Conservation (phyloP, 306 rosid species). For the Vigna unguiculata region DNA sequence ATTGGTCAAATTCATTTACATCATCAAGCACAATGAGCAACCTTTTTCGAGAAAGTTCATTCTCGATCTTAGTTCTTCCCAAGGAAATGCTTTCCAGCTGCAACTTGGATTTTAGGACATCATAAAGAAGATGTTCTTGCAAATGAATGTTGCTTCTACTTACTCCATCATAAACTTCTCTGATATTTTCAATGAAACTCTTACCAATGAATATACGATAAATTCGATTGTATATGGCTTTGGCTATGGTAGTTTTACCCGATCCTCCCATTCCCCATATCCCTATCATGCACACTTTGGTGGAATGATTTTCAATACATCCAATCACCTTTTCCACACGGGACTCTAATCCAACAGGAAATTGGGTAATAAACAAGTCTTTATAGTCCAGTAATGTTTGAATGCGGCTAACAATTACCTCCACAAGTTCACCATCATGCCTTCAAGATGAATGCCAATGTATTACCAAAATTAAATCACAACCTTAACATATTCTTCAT, state of each 20-base stretch:
- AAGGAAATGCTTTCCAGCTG: not conserved
- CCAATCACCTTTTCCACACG: not conserved
- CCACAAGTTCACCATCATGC: not conserved
- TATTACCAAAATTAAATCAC: no score
- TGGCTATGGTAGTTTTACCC: conserved; percentile 16
- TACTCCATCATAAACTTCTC: no score
- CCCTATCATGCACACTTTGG: not conserved
- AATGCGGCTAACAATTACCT: not conserved
- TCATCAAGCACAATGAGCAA: not conserved
- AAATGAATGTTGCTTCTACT: no score
- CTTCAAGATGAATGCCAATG: no score
- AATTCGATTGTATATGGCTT: not conserved
- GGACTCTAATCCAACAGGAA: conserved; percentile 27
- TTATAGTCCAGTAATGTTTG: no score
- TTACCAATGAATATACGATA: not conserved
- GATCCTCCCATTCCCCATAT: conserved; percentile 44
- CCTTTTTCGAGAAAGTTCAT: not conserved
- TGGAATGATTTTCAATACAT: not conserved
- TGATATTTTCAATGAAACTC: conserved; percentile 2
- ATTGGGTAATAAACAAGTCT: not conserved
- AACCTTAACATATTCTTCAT: no score
- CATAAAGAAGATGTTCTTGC: no score
- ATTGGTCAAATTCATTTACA: not conserved
- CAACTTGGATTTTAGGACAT: not conserved
- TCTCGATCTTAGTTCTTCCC: not conserved